phyloP scores from a whole-genome alignment of 2,329 filamentous ascomycete genomes.

The Sporothrix brunneoviolacea region DNA sequence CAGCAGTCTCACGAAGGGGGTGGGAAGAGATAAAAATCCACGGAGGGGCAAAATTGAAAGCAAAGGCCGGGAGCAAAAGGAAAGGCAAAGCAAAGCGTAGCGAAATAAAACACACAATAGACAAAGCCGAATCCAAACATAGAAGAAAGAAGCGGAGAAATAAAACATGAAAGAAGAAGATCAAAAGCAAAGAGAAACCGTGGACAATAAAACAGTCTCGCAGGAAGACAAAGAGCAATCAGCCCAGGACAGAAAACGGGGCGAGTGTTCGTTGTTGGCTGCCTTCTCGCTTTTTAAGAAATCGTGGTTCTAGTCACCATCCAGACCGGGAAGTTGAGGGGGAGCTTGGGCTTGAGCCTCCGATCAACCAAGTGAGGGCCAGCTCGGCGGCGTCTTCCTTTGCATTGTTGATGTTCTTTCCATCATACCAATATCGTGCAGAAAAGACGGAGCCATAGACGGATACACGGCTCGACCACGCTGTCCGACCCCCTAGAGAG shows the following conservation, averaged over 20 bases:
- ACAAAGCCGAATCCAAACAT: neutral
- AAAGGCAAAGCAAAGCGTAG: neutral
- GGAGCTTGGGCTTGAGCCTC: constrained; percentile 34
- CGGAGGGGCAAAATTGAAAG: constrained; percentile 19
- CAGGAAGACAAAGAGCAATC: neutral
- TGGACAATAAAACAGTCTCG: neutral
- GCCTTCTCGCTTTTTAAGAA: too few relatives aligned
- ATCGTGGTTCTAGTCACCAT: too few relatives aligned
- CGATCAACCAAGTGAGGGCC: constrained; percentile 54
- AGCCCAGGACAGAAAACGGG: neutral
- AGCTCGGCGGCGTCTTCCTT: constrained; percentile 87
- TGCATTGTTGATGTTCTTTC: constrained; percentile 78
- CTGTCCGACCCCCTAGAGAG: constrained; percentile 70
- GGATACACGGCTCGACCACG: constrained; percentile 79
- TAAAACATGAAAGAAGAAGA: too few relatives aligned
- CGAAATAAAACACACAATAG: constrained; percentile 1
- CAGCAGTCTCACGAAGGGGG: constrained; percentile 22
- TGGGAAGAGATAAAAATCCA: constrained; percentile 22
- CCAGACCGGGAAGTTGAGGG: constrained; percentile 32
- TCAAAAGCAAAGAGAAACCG: neutral
- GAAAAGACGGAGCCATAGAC: constrained; percentile 57
- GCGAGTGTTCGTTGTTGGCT: too few relatives aligned
- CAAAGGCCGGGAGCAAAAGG: neutral
- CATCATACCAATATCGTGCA: constrained; percentile 90
- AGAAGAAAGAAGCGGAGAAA: neutral